These are phyloP conservation scores for Echium plantagineum DNA, from an alignment of 257 asterid genomes.

Conservation along the genomic window DNA sequence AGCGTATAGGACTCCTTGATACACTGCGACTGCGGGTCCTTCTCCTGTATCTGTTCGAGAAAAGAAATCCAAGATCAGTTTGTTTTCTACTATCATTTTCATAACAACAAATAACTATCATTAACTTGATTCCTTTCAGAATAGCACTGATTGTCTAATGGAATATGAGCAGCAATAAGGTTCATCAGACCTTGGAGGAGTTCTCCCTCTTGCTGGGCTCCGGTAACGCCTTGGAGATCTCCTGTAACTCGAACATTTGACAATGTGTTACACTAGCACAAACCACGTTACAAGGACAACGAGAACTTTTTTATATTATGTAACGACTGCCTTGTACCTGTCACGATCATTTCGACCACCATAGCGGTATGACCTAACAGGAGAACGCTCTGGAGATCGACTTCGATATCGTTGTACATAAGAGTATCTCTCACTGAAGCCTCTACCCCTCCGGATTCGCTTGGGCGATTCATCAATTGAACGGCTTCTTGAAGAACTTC, in stretches of 20 bases:
- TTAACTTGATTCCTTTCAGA: not conserved
- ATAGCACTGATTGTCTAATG: not conserved
- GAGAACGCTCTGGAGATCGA: conserved; percentile 83
- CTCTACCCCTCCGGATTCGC: conserved; percentile 91
- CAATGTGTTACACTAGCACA: not conserved
- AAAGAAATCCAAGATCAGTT: not conserved
- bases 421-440: conserved; percentile 87
- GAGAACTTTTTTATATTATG: not conserved
- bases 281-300: not conserved
- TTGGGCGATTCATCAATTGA: conserved; percentile 78
- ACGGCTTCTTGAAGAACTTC: conserved; percentile 87
- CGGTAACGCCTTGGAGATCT: conserved; percentile 93
- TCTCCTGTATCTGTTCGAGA: conserved; percentile 54
- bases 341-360: conserved; percentile 73
- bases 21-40: conserved; percentile 58
- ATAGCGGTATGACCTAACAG: conserved; percentile 69
- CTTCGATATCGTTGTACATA: conserved; percentile 76
- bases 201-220: conserved; percentile 91
- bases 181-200: conserved; percentile 71
- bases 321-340: conserved; percentile 31
- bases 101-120: not conserved
- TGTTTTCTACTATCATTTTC: not conserved
- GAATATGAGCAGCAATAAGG: conserved; percentile 4
- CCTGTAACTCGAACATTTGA: conserved; percentile 64
- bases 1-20: conserved; percentile 78